These are phyloP conservation scores for Tetracentron sinense DNA, from an alignment of 164 flowering plant species.

Conservation along the genomic window DNA sequence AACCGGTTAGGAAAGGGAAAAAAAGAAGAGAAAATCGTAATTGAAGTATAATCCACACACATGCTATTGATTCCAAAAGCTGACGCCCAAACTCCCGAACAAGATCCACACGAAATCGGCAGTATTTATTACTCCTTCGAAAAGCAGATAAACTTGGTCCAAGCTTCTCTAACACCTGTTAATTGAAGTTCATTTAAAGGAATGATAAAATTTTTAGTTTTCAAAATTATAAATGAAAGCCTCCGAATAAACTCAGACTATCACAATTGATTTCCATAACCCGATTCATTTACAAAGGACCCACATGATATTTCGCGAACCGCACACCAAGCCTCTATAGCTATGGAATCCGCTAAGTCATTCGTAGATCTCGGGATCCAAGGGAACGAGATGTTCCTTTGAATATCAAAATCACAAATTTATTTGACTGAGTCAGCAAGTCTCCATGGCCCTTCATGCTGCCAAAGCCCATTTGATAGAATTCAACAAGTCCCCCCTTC, in stretches of 20 bases:
- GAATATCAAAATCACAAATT: no score
- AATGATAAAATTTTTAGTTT: slow-evolving; percentile 41
- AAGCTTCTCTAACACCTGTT: slow-evolving; percentile 98
- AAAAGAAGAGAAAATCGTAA: slow-evolving; percentile 19
- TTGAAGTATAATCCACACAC: slow-evolving; percentile 66
- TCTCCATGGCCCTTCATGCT: no score
- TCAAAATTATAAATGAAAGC: slow-evolving; percentile 13
- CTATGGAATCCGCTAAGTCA: no score
- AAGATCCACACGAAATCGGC: slow-evolving; percentile 87
- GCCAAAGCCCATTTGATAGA: no score
- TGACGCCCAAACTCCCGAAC: slow-evolving; percentile 92
- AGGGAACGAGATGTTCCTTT: no score
- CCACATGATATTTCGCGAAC: no score
- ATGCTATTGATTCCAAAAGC: slow-evolving; percentile 97
- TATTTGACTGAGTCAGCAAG: no score
- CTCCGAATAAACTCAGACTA: slow-evolving; percentile 1
- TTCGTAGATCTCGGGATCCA: no score
- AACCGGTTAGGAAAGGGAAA: slow-evolving; percentile 19
- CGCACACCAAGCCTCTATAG: no score
- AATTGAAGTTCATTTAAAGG: slow-evolving; percentile 56
- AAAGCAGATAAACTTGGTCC: slow-evolving; percentile 97
- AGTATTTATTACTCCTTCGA: slow-evolving; percentile 76
- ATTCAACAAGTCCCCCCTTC: no score
- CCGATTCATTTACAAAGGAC: no score
- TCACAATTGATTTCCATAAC: background rate